These are phyloP conservation scores for Calonectria fujianensis DNA, from an alignment of 2,329 filamentous ascomycete genomes.

Conservation along the genomic window DNA sequence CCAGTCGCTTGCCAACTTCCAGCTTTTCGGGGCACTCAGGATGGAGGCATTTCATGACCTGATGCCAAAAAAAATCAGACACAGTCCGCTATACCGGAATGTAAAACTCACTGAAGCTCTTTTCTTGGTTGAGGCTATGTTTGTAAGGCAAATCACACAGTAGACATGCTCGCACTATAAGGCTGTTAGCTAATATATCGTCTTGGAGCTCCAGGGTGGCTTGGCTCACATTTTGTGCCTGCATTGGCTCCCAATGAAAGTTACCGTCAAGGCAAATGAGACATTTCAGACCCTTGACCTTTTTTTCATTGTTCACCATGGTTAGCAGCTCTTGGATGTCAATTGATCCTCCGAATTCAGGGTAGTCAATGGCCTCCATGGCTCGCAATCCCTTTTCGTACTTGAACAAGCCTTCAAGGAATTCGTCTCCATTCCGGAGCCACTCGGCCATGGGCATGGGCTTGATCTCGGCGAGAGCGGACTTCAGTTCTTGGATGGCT, in stretches of 20 bases:
- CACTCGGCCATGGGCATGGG: constrained; percentile 34
- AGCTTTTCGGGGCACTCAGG: neutral
- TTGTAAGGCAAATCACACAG: constrained; percentile 53
- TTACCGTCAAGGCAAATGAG: constrained; percentile 23
- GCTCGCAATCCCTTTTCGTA: constrained; percentile 43
- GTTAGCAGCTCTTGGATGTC: constrained; percentile 46
- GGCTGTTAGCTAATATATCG: constrained; percentile 31
- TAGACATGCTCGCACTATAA: constrained; percentile 59
- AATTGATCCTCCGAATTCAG: constrained; percentile 46
- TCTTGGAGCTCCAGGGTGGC: too few relatives aligned
- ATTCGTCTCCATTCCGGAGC: neutral
- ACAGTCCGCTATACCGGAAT: too few relatives aligned
- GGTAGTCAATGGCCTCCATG: constrained; percentile 14
- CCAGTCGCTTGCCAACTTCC: neutral
- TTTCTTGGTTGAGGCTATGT: rapidly evolving
- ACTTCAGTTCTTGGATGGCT: constrained; percentile 5
- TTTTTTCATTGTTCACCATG: constrained; percentile 41
- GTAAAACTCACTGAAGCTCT: neutral
- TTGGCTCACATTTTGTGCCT: constrained; percentile 34
- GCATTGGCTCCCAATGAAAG: neutral
- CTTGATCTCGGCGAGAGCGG: neutral
- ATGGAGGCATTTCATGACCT: neutral
- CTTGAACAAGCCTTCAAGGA: constrained; percentile 11
- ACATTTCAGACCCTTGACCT: constrained; percentile 23
- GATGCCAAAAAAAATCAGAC: neutral